Evolutionary conservation across 2,329 filamentous ascomycete genomes (phyloP), one percentile per base, ranked within the genome.

Genomic region (Amphichorda felina): DNA sequence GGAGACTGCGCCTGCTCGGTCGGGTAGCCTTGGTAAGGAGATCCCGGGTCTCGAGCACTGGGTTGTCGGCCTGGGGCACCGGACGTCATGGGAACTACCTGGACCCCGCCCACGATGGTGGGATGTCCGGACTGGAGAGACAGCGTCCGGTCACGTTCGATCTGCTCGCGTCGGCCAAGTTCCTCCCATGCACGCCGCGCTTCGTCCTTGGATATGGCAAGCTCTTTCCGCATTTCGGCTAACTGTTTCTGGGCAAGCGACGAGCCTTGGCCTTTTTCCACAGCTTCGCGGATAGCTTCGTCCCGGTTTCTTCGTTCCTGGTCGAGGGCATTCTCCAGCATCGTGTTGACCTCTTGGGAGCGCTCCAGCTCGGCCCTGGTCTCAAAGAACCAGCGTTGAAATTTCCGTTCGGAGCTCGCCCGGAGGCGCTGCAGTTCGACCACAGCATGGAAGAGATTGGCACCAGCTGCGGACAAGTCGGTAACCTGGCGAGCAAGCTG

Each of bases 311-410:
- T 72, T 36, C 83, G 72, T 57, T 95, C 88, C 27, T 77, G 70
- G 30, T 80, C 71, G n/a, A 95, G 61, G 28, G 78, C 72, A 24
- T 70, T 67, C 50, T 93, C 80, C n/a, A 94, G 62, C 51, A 88
- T 75, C 3, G 77, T 87, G 38, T 86, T 83, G 26, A 82, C 68
- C 57, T 96, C 91, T 45, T 84, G 81, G 34, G 79, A 72, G 19
- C 82, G 78, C 61, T 96, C 91, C 44, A 94, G 76, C 45, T 96
- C 88, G 22, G 80, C 73, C 35, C 88, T 73, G 7, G 88, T 94
- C 55, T 98, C 91, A 47, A 94, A 94, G 60, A 96, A 96, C 91
- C 91, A 98, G 34, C 91, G 75, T 59, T 98, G 91, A 49, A 98
- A 98, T 55, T 96, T 96, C 43, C 91, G 79, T 58, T 98, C 91